Base-by-base conservation (phyloP, 2,329 filamentous ascomycete genomes). In the Pseudonectria foliicola region DNA sequence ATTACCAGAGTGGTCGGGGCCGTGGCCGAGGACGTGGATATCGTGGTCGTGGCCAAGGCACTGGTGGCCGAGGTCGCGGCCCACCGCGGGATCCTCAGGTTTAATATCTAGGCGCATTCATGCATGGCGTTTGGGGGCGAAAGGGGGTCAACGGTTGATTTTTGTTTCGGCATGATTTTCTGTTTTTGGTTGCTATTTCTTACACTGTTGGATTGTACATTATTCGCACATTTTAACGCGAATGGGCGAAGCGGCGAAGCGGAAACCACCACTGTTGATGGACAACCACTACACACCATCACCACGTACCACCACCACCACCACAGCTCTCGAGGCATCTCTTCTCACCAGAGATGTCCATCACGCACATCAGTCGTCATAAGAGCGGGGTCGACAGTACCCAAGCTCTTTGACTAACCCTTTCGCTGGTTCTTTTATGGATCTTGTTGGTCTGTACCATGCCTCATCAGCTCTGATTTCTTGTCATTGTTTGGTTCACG, bases 151-250 rank as follows among this genome's bases (percentile, higher is more conserved):
- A 36, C 34, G 44, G 42, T 32, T 46, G 40, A 38, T 35, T 44
- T 53, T 46, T 40, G 39, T 44, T 53, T 43, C 38, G 48, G 54
- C 48, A 55, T 55, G 50, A 43, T 43, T 50, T 45, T 51, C 49
- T 51, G 47, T 52, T 52, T 43, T 43, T 42, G 42, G 43, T 45
- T 46, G 43, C 46, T 49, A 43, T 55, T 55, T 55, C 37, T 21
- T 21, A 21, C 18, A 45, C 34, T 55, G 53, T 62, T 62, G 59
- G 59, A 63, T 62, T 63, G 61, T 63, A 63, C 53, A 63, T 55
- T 62, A 62, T 59, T 61, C 59, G 58, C 57, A 49, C 48, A 46
- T 53, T 52, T 41, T 49, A 21, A 49, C 50, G 61, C 61, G 61
- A 59, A 61, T 55, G 45, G 56, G 53, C 45, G 53, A 49, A 53